These are phyloP conservation scores for Neopestalotiopsis rosae DNA, from an alignment of 2,329 filamentous ascomycete species.

Conservation along the genomic window DNA sequence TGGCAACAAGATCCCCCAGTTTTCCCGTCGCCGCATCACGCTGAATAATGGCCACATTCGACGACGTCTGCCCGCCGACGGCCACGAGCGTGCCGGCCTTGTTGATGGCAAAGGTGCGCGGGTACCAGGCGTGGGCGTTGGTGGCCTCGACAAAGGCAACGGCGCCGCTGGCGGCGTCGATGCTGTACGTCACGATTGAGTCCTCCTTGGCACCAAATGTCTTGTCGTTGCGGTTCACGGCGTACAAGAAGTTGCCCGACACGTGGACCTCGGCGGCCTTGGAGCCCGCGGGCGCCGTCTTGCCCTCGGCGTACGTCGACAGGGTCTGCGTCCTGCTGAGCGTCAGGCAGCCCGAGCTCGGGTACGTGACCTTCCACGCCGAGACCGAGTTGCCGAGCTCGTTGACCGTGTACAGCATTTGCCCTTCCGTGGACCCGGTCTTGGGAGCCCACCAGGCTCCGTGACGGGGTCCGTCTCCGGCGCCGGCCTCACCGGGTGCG, in stretches of 20 bases:
- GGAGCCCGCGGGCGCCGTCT: constrained; percentile 47
- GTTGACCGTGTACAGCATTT: constrained; percentile 48
- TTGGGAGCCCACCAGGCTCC: constrained; percentile 53
- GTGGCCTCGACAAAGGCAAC: constrained; percentile 16
- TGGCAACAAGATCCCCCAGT: constrained; percentile 19
- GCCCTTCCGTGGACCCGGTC: constrained; percentile 30
- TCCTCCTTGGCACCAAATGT: constrained; percentile 19
- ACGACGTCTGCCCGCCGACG: constrained; percentile 21
- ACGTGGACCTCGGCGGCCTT: constrained; percentile 63
- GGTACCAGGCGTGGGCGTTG: constrained; percentile 19
- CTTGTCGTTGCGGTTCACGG: constrained; percentile 21
- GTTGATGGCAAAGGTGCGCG: constrained; percentile 21
- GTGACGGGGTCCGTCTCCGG: constrained; percentile 60
- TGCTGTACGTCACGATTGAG: constrained; percentile 19
- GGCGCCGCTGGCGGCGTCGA: constrained; percentile 12
- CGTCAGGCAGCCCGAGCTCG: constrained; percentile 44
- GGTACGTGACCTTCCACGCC: constrained; percentile 54
- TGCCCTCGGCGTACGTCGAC: constrained; percentile 48
- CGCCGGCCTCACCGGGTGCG: constrained; percentile 43
- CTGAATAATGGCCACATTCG: constrained; percentile 20
- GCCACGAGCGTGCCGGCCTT: constrained; percentile 19
- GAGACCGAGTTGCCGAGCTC: constrained; percentile 58
- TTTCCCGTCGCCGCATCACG: constrained; percentile 17
- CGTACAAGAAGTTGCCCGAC: constrained; percentile 39
- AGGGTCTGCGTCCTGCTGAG: constrained; percentile 52